Base-by-base conservation (phyloP, 306 rosid genomes). In the Malus sieversii region DNA sequence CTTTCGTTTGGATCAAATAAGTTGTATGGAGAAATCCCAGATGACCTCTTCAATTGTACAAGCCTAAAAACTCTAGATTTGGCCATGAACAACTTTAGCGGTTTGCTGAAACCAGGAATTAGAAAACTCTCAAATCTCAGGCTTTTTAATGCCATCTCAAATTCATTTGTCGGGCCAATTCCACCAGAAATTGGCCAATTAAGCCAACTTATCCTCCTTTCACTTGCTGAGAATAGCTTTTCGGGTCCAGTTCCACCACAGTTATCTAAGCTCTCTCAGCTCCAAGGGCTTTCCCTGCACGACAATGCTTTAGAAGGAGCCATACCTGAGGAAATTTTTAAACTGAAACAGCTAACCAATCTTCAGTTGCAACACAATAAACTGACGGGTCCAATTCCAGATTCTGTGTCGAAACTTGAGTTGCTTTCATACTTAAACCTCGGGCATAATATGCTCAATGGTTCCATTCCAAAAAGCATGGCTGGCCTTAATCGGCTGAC, bases 21-120 rank as follows among this genome's bases (percentile, higher is more conserved):
- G 73, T 6, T 93, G 85, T 77, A 75, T 14, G 98, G 98, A n/a
- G 87, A 86, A 84, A 85, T 91, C 84, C 98, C 98, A 20, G 87
- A 91, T 64, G 90, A 85, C 84, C 80, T 93, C 65, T 91, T 85
- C 76, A 85, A 89, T 77, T 93, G 97, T 85, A 82, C 93, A 61
- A 82, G 80, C 46, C 96, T 93, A 73, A 63, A 4, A 20, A 78
- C 48, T 68, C 81, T 93, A 64, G 81, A 89, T 82, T 88, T 93
- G 84, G 40, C 70, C 4, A 4, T 0, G 16, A 93, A 89, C 84
- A 81, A 75, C 70, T 85, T 91, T 65, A 80, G 84, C n/a, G 93
- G 98, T 68, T 42, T 61, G 23, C 67, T 93, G 58, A 91, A 91
- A 77, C 82, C 97, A 3, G 83, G 76, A 30, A 82, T 93, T 77